phyloP scores from a whole-genome alignment of 1,139 yeast species.

The Blastobotrys illinoisensis region DNA sequence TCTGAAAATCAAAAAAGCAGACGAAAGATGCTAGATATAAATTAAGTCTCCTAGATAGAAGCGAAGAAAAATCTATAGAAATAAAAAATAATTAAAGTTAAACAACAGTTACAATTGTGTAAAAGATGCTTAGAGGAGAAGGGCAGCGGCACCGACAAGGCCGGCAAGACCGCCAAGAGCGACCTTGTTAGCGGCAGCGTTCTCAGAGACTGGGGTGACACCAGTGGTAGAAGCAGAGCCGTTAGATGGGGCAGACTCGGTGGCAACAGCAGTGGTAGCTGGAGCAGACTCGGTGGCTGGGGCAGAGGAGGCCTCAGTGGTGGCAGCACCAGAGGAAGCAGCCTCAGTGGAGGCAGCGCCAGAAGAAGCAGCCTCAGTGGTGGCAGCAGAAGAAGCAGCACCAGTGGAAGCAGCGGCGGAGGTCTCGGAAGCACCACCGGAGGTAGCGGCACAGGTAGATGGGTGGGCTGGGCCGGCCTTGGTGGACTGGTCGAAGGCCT shows the following conservation, averaged over 20 bases:
- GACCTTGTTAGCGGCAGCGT: conserved; percentile 6
- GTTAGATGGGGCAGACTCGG: not conserved
- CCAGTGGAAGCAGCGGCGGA: conserved; percentile 1
- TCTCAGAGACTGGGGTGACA: conserved; percentile 3
- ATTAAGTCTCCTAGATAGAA: not conserved
- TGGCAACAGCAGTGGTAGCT: conserved; percentile 2
- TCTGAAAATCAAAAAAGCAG: no score
- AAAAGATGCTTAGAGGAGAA: conserved; percentile 4
- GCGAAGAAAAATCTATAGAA: not conserved
- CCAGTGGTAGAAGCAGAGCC: conserved; percentile 4
- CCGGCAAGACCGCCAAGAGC: conserved; percentile 9
- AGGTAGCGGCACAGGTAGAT: conserved; percentile 5
- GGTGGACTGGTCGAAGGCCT: not conserved
- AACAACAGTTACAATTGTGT: not conserved
- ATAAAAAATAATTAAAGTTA: not conserved
- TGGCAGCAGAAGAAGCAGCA: not conserved
- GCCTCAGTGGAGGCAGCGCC: conserved; percentile 3
- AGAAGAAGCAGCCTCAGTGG: not conserved
- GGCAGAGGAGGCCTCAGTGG: not conserved
- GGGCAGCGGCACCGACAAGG: conserved; percentile 6
- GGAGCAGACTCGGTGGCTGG: conserved; percentile 1
- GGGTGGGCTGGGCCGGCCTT: conserved; percentile 7
- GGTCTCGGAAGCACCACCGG: conserved; percentile 1
- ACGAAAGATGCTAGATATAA: not conserved
- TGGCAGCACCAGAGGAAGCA: conserved; percentile 2